Base-by-base conservation (phyloP, 768 basidiomycete species). In the Rhizopogon vinicolor region DNA sequence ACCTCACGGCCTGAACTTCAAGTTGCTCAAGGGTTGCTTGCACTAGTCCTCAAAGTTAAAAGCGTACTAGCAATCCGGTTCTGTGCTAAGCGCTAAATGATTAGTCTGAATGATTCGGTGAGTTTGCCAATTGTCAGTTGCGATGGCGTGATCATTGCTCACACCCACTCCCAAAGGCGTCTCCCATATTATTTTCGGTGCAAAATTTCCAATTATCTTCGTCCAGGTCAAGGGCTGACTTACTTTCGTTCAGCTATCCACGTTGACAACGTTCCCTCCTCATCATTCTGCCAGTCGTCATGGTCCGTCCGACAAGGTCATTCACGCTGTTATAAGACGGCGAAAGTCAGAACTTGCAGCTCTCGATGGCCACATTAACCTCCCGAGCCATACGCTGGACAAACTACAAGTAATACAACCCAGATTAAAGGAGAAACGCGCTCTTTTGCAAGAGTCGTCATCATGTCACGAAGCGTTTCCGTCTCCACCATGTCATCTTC, bases 101-200 rank as follows among this genome's bases (percentile, higher is more conserved):
- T 16, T 3, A 22, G 31, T 22, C 51, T 67, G 59, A 56, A 6
- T 65, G 44, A 48, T 49, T 37, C 53, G 65, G 67, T 68, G 41
- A 51, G 58, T 25, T 58, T 43, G 5, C 33, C 44, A 53, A 37
- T 55, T 51, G 54, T 31, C 42, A 44, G 44, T 46, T 44, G 29
- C 58, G 60, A 69, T 69, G 56, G 69, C 69, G 69, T 68, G 62
- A 69, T 69, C 63, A 48, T 69, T 60, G 67, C 69, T 69, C 67
- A 71, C 65, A 28, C 39, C 4, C 35, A 19, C 25, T 29, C 8
- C 41, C 53, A 54, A 25, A n/a, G 33, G 18, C 37, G 41, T 33
- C 56, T 46, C 42, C 54, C 49, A 61, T 52, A 37, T 54, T 63
- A 29, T 51, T 56, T 60, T 66, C 60, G 54, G 67, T 65, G 22